These are phyloP conservation scores for Apiospora phragmitis DNA, from an alignment of 2,329 filamentous ascomycete species.

Conservation along the genomic window DNA sequence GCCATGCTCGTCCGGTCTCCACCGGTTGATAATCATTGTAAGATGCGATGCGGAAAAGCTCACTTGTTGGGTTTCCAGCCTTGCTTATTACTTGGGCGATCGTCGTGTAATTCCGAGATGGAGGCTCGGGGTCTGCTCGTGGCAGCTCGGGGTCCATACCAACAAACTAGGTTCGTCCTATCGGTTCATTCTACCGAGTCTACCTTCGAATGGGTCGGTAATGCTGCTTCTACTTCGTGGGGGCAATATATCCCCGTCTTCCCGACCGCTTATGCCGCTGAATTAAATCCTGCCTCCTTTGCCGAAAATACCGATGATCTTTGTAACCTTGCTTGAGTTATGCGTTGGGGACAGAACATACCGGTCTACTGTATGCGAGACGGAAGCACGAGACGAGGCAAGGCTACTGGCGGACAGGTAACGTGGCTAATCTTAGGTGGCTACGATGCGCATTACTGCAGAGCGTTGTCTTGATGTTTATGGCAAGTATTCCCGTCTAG, in stretches of 20 bases:
- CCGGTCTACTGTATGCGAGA: not conserved
- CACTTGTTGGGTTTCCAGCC: not conserved
- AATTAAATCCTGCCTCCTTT: not conserved
- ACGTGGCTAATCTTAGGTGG: not conserved
- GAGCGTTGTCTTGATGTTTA: not conserved
- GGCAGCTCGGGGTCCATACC: not conserved
- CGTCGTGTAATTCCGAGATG: not conserved
- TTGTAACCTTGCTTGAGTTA: not conserved
- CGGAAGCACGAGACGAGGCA: not conserved
- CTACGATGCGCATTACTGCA: no score
- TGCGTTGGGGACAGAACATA: not conserved
- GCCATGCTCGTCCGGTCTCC: not conserved
- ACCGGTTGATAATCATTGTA: not conserved
- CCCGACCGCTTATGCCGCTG: conserved; percentile 2
- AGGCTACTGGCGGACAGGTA: not conserved
- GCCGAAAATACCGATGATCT: not conserved
- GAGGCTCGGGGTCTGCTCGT: not conserved
- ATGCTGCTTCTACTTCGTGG: not conserved
- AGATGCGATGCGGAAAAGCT: not conserved
- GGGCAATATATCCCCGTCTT: not conserved
- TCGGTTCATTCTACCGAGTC: not conserved
- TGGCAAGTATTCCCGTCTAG: not conserved
- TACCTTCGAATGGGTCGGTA: no score
- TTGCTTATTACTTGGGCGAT: not conserved
- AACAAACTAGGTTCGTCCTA: not conserved